Base-by-base conservation (phyloP, 257 asterid genomes). In the Fraxinus cuspidata region DNA sequence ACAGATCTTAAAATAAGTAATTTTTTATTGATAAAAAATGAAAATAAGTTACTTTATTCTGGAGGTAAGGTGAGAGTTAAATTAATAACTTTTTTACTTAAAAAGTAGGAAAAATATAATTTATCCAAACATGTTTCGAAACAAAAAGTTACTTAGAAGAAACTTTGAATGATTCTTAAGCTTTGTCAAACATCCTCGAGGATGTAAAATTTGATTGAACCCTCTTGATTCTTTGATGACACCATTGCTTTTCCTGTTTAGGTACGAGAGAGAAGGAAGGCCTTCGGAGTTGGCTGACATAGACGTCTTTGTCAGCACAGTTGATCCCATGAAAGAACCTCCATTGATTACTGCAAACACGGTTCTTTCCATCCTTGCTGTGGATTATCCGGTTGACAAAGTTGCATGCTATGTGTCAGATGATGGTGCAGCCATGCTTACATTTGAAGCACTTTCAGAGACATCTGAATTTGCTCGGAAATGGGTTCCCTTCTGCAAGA, bases 401-500 rank as follows among this genome's bases (percentile, higher is more conserved):
- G 94, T 93, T 23, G 78, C 96, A 18, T 93, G 98, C 80, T 93
- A 93, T 63, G 93, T 91, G 56, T 93, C 98, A 3, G 98, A 93
- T 81, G 97, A 93, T 84, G 98, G 98, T 79, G 98, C 98, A 21
- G 90, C 98, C 44, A 90, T 94, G 97, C 94, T 92, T 79, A 90
- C 98, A 49, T 93, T 92, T 63, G 98, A 93, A 78, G 91, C 98
- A 71, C 90, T 93, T 35, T 89, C 97, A 8, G 96, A 90, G 83
- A 93, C 98, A 21, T 87, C 95, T 18, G 91, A 88, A 71, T 93
- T 93, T 69, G 96, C 98, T 8, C 78, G 91, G 37, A 94, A 87
- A 81, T 94, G 98, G 98, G 97, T 90, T 28, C 96, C 97, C 38
- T 93, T 91, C 81, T 86, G 94, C 86, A 93, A 93, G 86, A 89